These are phyloP conservation scores for Rubroboletus pulcherrimus DNA, from an alignment of 768 basidiomycete species.

Conservation along the genomic window DNA sequence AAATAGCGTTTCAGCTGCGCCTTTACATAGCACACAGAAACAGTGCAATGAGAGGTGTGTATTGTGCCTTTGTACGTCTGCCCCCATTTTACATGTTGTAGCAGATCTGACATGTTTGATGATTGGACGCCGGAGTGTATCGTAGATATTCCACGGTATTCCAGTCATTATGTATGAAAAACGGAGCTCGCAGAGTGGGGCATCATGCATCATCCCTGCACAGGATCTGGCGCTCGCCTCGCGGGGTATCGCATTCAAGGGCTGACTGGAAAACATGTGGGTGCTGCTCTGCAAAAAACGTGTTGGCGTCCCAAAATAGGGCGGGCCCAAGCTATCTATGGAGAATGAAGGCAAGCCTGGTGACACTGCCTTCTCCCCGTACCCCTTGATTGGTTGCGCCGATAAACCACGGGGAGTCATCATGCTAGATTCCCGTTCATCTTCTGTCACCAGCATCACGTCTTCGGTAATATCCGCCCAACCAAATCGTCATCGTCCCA, in stretches of 20 bases:
- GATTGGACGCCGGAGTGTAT: conserved; percentile 20
- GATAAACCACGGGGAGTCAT: conserved; percentile 32
- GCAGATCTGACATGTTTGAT: conserved; percentile 20
- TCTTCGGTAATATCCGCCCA: conserved; percentile 35
- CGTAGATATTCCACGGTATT: conserved; percentile 24
- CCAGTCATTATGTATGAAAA: conserved; percentile 31
- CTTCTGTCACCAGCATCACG: conserved; percentile 27
- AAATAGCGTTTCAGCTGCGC: conserved; percentile 14
- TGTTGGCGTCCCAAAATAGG: conserved; percentile 30
- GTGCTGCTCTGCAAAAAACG: conserved; percentile 34
- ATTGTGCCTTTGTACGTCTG: conserved; percentile 23
- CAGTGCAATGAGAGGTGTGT: conserved; percentile 22
- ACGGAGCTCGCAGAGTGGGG: conserved; percentile 21
- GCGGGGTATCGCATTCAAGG: conserved; percentile 24
- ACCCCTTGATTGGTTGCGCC: conserved; percentile 31
- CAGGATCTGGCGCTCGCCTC: conserved; percentile 27
- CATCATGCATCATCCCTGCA: conserved; percentile 23
- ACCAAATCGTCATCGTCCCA: conserved; percentile 21
- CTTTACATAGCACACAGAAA: conserved; percentile 26
- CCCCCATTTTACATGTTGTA: conserved; percentile 17
- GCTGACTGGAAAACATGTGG: conserved; percentile 25
- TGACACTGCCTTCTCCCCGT: conserved; percentile 28
- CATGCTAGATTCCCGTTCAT: conserved; percentile 35
- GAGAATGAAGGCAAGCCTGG: conserved; percentile 18
- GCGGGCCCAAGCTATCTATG: conserved; percentile 11